A percentile compares a stretch with the other conserved stretches of the same genome.
These are phyloP conservation scores for Clarireedia sp. DNA, from an alignment of 2,329 filamentous ascomycete species.

Conservation along the genomic window DNA sequence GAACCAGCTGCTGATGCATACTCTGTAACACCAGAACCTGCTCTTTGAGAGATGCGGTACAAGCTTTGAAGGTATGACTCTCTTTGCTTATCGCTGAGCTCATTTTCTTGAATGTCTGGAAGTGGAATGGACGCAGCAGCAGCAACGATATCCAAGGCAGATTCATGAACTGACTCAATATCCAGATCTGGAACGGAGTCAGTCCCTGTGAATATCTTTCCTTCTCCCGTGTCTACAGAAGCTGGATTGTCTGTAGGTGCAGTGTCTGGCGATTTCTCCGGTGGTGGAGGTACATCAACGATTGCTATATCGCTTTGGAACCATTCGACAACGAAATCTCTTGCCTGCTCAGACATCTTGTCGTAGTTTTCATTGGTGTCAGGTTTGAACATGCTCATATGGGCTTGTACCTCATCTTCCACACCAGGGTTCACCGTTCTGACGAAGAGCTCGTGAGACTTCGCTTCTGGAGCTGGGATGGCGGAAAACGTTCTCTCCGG, in stretches of 20 bases:
- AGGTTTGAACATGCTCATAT: slow-evolving; percentile 24
- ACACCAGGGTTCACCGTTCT: slow-evolving; percentile 19
- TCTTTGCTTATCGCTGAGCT: slow-evolving; percentile 1
- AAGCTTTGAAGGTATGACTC: slow-evolving; percentile 10
- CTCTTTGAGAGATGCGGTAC: slow-evolving; percentile 3
- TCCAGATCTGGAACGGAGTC: neutral
- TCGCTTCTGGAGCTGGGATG: slow-evolving; percentile 38
- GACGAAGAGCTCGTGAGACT: slow-evolving; percentile 12
- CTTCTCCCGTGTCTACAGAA: neutral
- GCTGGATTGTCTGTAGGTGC: neutral
- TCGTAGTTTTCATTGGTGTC: slow-evolving; percentile 22
- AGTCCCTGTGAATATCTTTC: neutral
- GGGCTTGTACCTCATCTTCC: slow-evolving; percentile 22
- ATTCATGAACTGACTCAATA: neutral
- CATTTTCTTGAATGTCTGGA: slow-evolving; percentile 6
- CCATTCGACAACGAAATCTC: slow-evolving; percentile 16
- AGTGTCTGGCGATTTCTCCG: neutral
- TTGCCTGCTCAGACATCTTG: slow-evolving; percentile 14
- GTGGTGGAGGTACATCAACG: slow-evolving; percentile 1
- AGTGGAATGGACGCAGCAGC: slow-evolving; percentile 3
- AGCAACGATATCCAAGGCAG: slow-evolving; percentile 5
- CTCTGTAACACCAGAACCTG: slow-evolving; percentile 1
- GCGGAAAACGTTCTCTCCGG: slow-evolving; percentile 74
- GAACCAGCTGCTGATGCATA: slow-evolving; percentile 5
- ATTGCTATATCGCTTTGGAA: neutral